Evolutionary conservation across 768 basidiomycete species (phyloP).

Genomic region (Lentinula sp.): DNA sequence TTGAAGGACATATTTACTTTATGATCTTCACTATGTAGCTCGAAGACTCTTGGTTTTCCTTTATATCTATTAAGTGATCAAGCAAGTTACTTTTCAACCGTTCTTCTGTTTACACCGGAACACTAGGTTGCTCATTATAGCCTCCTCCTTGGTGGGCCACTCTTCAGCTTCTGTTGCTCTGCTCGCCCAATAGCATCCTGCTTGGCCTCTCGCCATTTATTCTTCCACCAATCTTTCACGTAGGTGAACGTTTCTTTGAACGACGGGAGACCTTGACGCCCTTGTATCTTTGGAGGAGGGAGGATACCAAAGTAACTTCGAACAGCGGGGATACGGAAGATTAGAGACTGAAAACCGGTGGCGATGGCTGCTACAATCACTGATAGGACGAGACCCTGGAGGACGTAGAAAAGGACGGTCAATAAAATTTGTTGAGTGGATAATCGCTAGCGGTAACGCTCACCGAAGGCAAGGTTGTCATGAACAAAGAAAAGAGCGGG

Average conservation of each 20-base stretch:
- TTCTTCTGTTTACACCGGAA: not conserved
- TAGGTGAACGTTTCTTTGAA: not conserved
- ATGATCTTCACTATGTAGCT: no score
- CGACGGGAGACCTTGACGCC: constrained; percentile 1
- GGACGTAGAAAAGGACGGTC: not conserved
- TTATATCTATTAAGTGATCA: no score
- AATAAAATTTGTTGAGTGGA: not conserved
- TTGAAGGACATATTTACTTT: no score
- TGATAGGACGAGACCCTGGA: constrained; percentile 6
- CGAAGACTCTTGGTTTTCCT: no score
- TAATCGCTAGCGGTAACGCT: constrained; percentile 17
- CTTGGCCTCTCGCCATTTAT: not conserved
- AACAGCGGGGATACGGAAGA: constrained; percentile 23
- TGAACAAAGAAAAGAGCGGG: constrained; percentile 42
- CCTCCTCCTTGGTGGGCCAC: not conserved
- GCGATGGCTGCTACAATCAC: constrained; percentile 11
- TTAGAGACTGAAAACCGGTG: constrained; percentile 29
- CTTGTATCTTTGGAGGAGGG: constrained; percentile 1
- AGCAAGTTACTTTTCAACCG: not conserved
- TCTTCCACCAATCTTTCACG: not conserved
- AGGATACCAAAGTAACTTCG: constrained; percentile 13
- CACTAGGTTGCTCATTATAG: not conserved
- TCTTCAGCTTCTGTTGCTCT: not conserved
- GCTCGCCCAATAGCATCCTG: not conserved
- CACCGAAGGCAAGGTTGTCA: constrained; percentile 59